These are phyloP conservation scores for Diddensiella santjacobensis DNA, from an alignment of 805 yeast genomes.

Conservation along the genomic window DNA sequence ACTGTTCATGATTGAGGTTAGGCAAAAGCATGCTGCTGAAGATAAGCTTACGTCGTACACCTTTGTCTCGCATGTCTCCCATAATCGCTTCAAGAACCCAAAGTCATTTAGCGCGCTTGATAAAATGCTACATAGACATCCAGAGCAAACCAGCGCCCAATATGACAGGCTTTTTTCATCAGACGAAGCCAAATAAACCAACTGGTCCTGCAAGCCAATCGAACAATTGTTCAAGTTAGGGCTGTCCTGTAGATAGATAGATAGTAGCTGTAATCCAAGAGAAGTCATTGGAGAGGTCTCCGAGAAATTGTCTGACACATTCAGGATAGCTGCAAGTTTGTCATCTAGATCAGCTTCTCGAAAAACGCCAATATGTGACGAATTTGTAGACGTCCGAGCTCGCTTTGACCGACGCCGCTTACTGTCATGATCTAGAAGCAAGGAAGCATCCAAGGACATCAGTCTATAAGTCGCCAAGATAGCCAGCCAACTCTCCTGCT, in stretches of 20 bases:
- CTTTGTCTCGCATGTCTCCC: neutral
- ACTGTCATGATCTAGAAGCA: neutral
- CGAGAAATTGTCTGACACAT: neutral
- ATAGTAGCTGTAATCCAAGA: neutral
- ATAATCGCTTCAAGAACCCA: neutral
- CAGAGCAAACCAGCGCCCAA: neutral
- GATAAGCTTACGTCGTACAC: neutral
- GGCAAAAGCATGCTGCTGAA: slow-evolving; percentile 1
- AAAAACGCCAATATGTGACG: neutral
- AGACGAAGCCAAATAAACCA: neutral
- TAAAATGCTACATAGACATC: neutral
- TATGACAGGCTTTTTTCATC: neutral
- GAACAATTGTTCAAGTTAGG: neutral
- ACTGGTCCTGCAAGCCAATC: neutral
- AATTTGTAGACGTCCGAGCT: neutral
- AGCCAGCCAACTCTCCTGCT: slow-evolving; percentile 2
- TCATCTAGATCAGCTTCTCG: neutral
- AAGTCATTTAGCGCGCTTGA: neutral
- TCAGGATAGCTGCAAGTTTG: neutral
- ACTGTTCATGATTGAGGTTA: neutral
- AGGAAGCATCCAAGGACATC: neutral
- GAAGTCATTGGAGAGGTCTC: neutral
- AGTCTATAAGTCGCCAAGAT: slow-evolving; percentile 1
- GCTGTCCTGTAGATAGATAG: neutral
- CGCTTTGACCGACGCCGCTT: neutral